Evolutionary conservation across 768 basidiomycete genomes (phyloP), one percentile per base, ranked within the genome.

Genomic region (Lentinus tigrinus): DNA sequence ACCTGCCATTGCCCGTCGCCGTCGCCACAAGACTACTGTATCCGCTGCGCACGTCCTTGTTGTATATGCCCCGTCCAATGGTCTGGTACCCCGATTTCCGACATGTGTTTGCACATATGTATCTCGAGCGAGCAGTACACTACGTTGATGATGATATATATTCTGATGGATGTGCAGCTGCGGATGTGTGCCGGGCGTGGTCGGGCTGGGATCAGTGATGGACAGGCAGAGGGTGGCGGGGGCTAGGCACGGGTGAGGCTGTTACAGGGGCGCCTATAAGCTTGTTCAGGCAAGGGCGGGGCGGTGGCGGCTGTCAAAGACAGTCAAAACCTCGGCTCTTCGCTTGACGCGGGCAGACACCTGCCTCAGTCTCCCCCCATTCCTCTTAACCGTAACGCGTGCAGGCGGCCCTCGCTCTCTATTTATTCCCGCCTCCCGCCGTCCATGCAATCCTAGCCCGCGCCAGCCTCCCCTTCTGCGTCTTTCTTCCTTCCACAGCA

Each of bases 131-230:
- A 56, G 50, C 46, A 56, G 54, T 56, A 60, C 53, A 53, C 40
- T 60, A 39, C 27, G 60, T 57, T 49, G 54, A 61, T 56, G 51
- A 61, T 61, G 60, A 61, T 53, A 48, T 36, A 49, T 49, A 37
- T 52, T 60, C n/a, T 60, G 59, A 60, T 60, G 58, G 54, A 56
- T 26, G 27, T 37, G 52, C 27, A 42, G 27, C 37, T 47, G 49
- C 19, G 50, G 1, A 7, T 8, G 11, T 17, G n/a, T 3, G 17
- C 19, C 53, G 38, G 43, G 38, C 38, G 26, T n/a, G 23, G 44
- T 34, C 19, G 50, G 27, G 44, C 26, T 39, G 14, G 16, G 36
- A 61, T 61, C 60, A 61, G 55, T 61, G 60, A 61, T 61, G 60
- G 23, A 50, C 47, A 46, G n/a, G 21, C 37, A 44, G 60, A 46